Evolutionary conservation across 805 yeast genomes (phyloP), one percentile per base, ranked within the genome.

Genomic region (Ogataea zsoltii): DNA sequence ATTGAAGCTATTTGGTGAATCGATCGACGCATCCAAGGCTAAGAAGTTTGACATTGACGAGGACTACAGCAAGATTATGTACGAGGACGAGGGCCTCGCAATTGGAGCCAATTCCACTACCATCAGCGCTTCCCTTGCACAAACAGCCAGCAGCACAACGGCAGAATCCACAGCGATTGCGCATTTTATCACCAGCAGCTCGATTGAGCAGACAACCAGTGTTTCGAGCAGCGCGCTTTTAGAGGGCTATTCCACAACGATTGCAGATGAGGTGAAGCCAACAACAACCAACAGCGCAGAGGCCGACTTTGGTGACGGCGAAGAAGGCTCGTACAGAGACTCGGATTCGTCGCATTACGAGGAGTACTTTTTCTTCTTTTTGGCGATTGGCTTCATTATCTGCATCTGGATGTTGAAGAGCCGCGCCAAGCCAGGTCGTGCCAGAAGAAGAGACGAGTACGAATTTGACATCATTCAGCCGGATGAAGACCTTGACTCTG

Each of bases 1-100:
- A 61, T 63, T 94, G 60, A 79, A 81, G 35, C 68, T 91, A 12
- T 94, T 87, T 74, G 99, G 99, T 19, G 92, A 85, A 63, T 69
- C 83, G 15, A 73, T 72, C 33, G 91, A 88, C 64, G 75, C 82
- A 1, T 57, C 76, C 12, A 77, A 80, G 63, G 88, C 86, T 1
- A 77, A 75, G 56, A 67, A 74, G 37, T 85, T 69, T 58, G 79
- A 79, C 33, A 60, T 80, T 23, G 71, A 67, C 34, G 70, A 67
- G 50, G 82, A 77, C 56, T 77, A 78, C 49, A 48, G 70, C 61
- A 25, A 63, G 68, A 53, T 64, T 64, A 54, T 69, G 57, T 14
- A 58, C 16, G 50, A 44, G n/a, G 53, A 33, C 17, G 58, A 38
- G 26, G 51, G 25, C 37, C 44, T 54, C 17, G 33, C 51, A 5